Evolutionary conservation across 2,329 filamentous ascomycete species (phyloP).

Genomic region (Colletotrichum nymphaeae): DNA sequence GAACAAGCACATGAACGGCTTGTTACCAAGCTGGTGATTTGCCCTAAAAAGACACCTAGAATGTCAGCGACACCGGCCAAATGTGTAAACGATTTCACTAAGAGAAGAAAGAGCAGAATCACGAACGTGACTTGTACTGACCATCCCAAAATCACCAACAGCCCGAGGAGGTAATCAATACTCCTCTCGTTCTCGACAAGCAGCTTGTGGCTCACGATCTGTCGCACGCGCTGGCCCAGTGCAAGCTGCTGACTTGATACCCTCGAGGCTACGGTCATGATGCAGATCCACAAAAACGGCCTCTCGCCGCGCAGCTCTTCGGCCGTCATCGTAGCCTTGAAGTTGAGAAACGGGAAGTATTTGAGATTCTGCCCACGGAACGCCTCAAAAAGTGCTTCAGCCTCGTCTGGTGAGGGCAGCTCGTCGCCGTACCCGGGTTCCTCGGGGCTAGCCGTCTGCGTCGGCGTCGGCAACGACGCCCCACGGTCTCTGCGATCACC

Average conservation of each 20-base stretch:
- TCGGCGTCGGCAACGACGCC: constrained; percentile 22
- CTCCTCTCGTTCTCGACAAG: constrained; percentile 39
- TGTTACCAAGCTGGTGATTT: constrained; percentile 42
- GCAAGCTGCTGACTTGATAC: constrained; percentile 38
- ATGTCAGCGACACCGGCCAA: not conserved
- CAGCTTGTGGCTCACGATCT: constrained; percentile 41
- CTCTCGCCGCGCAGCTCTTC: constrained; percentile 43
- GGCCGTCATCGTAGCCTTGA: constrained; percentile 36
- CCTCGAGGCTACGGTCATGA: constrained; percentile 46
- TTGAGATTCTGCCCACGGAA: constrained; percentile 42
- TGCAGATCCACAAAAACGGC: constrained; percentile 52
- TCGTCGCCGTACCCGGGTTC: constrained; percentile 10
- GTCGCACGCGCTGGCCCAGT: constrained; percentile 40
- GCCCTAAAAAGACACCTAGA: constrained; percentile 1
- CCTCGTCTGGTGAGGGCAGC: constrained; percentile 27
- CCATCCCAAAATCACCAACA: constrained; percentile 45
- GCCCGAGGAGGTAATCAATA: constrained; percentile 43
- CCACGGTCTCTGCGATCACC: not conserved
- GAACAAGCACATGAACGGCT: constrained; percentile 57
- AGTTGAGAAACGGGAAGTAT: constrained; percentile 43
- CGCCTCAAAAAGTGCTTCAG: constrained; percentile 28
- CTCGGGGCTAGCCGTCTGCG: constrained; percentile 23
- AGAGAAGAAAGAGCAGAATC: not conserved
- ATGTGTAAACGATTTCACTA: no score
- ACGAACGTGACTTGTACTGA: not conserved